Conservation (phyloP, 305 asterid genomes). For the Nicotiana rustica region DNA sequence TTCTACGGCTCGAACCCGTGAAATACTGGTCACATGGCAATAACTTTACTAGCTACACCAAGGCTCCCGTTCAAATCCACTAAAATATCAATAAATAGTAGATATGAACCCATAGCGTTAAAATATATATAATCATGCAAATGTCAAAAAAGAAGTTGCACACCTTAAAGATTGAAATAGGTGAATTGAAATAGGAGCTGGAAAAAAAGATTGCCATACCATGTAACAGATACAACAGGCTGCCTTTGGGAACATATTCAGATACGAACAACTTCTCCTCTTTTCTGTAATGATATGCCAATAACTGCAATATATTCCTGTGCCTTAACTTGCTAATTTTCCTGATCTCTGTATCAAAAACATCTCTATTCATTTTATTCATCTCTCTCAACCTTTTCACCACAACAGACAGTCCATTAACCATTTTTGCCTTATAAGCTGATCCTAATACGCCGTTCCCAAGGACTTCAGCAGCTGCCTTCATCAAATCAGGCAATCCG, state of each 20-base stretch:
- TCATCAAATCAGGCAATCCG: constrained; percentile 86
- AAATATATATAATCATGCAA: background rate
- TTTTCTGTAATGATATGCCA: constrained; percentile 85
- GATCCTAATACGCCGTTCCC: constrained; percentile 90
- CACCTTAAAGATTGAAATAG: background rate
- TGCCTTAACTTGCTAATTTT: constrained; percentile 66
- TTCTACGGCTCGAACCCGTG: too few relatives aligned
- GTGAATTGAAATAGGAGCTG: background rate
- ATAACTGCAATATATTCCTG: constrained; percentile 70
- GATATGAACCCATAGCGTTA: background rate
- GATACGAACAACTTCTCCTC: constrained; percentile 89
- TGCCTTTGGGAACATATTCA: constrained; percentile 72
- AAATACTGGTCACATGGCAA: too few relatives aligned
- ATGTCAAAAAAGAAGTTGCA: background rate
- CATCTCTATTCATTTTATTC: constrained; percentile 70
- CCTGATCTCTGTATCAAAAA: constrained; percentile 68
- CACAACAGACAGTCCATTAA: constrained; percentile 71
- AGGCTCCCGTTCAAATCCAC: too few relatives aligned
- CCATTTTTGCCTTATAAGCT: constrained; percentile 80
- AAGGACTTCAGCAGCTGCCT: constrained; percentile 94
- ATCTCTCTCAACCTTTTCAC: constrained; percentile 84
- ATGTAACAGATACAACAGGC: constrained; percentile 73
- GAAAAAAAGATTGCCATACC: constrained; percentile 48
- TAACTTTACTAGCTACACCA: too few relatives aligned
- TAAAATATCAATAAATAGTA: too few relatives aligned